Evolutionary conservation across 2,329 filamentous ascomycete genomes (phyloP), one percentile per base, ranked within the genome.

Genomic region (Xylariales sp.): DNA sequence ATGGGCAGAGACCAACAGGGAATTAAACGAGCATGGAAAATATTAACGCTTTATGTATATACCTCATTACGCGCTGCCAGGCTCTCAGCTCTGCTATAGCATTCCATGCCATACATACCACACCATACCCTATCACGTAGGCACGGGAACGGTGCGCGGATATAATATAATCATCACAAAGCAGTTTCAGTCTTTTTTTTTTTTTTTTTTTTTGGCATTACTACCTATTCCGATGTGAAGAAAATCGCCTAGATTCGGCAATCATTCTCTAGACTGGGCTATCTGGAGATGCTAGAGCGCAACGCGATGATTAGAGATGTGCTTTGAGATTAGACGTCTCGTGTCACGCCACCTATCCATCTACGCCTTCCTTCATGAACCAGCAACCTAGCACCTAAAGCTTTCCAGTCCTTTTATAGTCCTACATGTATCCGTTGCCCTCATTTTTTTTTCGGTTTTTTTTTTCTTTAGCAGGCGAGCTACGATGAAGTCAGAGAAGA

Each of bases 211-310:
- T 23, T 23, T 32, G 30, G 18, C 5, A 30, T 41, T 60, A 7
- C 32, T 60, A 59, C 41, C 32, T 60, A 59, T 49, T 14, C n/a
- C 32, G 16, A 34, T 8, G 30, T n/a, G 12, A 34, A 43, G 5
- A 61, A 18, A 10, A 10, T 53, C 32, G 23, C 23, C 23, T 23
- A 32, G n/a, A 43, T 28, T 7, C 7, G 30, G 53, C 41, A 43
- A 30, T 14, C 12, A 30, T 12, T 55, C 53, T 55, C 16, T 16
- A 55, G 10, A 28, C 43, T 6, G n/a, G 5, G 53, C 43, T 43
- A 14, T 14, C 32, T 23, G 36, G 7, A 18, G 39, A 45, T 56
- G 45, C 8, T 5, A 32, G 23, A 45, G 18, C 23, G 54, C 39
- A 56, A 45, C 39, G 23, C 54, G 41, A 14, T 34, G 2, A 23